Percentiles rank a stretch among this genome's conserved stretches.
Evolutionary conservation across 805 yeast species (phyloP).

Genomic region (Naumovozyma dairenensis): DNA sequence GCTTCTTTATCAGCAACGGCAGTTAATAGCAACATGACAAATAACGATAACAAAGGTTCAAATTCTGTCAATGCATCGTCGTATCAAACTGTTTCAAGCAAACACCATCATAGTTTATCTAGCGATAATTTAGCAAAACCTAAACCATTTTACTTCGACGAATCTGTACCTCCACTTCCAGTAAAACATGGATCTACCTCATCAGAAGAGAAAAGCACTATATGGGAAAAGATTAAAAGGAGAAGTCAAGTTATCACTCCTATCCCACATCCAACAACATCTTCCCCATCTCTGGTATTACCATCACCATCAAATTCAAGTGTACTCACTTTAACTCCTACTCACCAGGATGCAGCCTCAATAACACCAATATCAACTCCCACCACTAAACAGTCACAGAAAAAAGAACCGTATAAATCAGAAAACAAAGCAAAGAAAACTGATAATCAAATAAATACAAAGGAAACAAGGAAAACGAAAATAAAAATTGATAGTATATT

Average conservation of each 20-base stretch:
- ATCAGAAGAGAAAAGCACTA: conserved; percentile 18
- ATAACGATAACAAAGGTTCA: not conserved
- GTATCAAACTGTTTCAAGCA: too few relatives aligned
- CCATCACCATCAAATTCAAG: conserved; percentile 5
- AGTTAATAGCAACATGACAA: not conserved
- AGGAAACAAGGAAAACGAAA: not conserved
- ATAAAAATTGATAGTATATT: not conserved
- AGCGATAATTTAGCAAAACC: conserved; percentile 11
- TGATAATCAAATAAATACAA: not conserved
- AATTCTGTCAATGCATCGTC: not conserved
- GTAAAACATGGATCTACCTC: conserved; percentile 8
- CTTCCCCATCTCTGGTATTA: conserved; percentile 2
- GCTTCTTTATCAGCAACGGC: conserved; percentile 3
- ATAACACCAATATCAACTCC: conserved; percentile 1
- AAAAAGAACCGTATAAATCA: not conserved
- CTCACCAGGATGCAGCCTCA: conserved; percentile 1
- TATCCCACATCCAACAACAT: conserved; percentile 4
- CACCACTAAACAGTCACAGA: not conserved
- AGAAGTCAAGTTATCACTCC: conserved; percentile 15
- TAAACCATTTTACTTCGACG: conserved; percentile 6
- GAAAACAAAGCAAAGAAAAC: not conserved
- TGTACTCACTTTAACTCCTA: conserved; percentile 6
- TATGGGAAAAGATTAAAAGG: conserved; percentile 25
- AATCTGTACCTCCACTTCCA: conserved; percentile 8
- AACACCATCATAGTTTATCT: conserved; percentile 3